Evolutionary conservation across 164 flowering plant genomes (phyloP).

Genomic region (Paratinospora sagittata): DNA sequence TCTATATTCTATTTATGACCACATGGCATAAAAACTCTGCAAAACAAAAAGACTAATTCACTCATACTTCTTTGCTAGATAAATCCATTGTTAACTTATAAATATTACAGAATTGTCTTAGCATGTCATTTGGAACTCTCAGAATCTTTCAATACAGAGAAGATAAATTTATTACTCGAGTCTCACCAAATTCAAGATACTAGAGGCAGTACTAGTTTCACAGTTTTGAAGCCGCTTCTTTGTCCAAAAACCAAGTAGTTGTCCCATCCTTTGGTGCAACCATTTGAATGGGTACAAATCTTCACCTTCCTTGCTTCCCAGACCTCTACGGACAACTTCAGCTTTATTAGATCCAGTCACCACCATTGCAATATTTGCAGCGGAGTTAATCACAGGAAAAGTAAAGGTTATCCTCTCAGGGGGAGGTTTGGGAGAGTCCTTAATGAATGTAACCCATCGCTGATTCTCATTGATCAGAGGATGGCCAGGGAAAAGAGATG

Average conservation of each 20-base stretch:
- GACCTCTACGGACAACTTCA: slow-evolving; percentile 11
- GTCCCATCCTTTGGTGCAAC: slow-evolving; percentile 26
- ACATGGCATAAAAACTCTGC: no score
- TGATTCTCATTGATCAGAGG: slow-evolving; percentile 23
- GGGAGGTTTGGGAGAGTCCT: slow-evolving; percentile 27
- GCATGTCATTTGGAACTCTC: background rate
- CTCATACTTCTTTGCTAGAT: background rate
- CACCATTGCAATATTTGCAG: slow-evolving; percentile 24
- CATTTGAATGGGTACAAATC: slow-evolving; percentile 25
- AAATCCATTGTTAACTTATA: background rate
- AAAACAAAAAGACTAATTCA: no score
- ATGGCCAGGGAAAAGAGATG: slow-evolving; percentile 27
- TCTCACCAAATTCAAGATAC: background rate
- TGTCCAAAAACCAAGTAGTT: slow-evolving; percentile 36
- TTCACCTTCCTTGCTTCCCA: slow-evolving; percentile 10
- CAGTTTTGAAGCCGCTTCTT: slow-evolving; percentile 36
- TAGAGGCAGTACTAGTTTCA: slow-evolving; percentile 1
- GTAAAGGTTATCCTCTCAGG: slow-evolving; percentile 24
- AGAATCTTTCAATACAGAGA: background rate
- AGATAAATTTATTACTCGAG: background rate
- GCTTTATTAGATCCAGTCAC: slow-evolving; percentile 22
- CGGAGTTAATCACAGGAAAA: slow-evolving; percentile 25
- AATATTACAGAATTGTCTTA: background rate
- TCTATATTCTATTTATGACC: no score
- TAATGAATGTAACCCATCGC: slow-evolving; percentile 25